phyloP scores from a whole-genome alignment of 768 basidiomycete genomes.

The Leucosporidium yakuticum region DNA sequence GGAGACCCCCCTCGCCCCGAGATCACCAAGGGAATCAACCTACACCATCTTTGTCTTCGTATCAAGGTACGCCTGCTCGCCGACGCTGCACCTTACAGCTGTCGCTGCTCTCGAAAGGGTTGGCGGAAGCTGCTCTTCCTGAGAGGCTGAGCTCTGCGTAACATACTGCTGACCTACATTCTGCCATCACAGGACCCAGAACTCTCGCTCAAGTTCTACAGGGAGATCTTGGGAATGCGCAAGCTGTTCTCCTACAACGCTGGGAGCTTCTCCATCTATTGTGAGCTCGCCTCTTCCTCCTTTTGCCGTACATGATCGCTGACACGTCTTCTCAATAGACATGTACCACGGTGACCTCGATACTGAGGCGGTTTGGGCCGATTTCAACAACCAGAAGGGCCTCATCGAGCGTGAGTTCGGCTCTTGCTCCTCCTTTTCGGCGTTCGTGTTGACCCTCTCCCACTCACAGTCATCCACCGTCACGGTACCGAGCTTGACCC shows the following conservation, averaged over 20 bases:
- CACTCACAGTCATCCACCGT: slow-evolving; percentile 8
- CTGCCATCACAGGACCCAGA: slow-evolving; percentile 15
- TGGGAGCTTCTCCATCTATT: slow-evolving; percentile 27
- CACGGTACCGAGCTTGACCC: slow-evolving; percentile 25
- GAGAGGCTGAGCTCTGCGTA: too few relatives aligned
- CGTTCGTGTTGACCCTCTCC: background rate
- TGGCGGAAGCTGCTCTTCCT: background rate
- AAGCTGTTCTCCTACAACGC: slow-evolving; percentile 28
- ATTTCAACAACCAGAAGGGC: slow-evolving; percentile 29
- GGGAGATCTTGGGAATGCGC: slow-evolving; percentile 28
- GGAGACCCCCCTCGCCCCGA: slow-evolving; percentile 18
- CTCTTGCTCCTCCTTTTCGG: background rate
- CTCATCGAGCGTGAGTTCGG: slow-evolving; percentile 23
- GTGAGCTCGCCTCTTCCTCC: background rate
- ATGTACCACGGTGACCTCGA: slow-evolving; percentile 31
- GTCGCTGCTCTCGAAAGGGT: background rate
- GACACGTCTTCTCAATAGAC: background rate
- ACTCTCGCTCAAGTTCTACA: slow-evolving; percentile 22
- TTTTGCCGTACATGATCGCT: background rate
- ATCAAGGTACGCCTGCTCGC: slow-evolving; percentile 17
- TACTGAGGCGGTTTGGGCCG: slow-evolving; percentile 28
- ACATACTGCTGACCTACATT: too few relatives aligned
- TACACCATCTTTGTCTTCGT: slow-evolving; percentile 27
- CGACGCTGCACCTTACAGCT: too few relatives aligned
- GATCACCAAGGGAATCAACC: slow-evolving; percentile 21